Evolutionary conservation across 371 early-diverging fungal genomes (phyloP).

Genomic region (Batkoa obscura): DNA sequence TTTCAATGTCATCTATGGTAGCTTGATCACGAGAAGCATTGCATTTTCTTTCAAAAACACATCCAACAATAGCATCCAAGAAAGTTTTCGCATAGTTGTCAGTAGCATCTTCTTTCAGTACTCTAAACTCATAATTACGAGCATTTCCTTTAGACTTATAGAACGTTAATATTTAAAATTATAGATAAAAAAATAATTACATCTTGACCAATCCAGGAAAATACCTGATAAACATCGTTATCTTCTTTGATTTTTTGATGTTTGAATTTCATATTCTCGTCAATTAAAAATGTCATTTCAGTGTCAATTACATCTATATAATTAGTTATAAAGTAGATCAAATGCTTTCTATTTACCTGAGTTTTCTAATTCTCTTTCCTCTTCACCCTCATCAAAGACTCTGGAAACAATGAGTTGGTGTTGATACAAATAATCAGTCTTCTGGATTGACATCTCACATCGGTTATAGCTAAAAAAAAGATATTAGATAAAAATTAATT

Average conservation of each 20-base stretch:
- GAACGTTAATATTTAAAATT: neutral
- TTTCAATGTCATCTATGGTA: neutral
- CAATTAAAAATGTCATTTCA: neutral
- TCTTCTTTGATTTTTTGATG: neutral
- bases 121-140: neutral
- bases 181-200: neutral
- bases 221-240: neutral
- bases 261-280: neutral
- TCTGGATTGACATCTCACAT: conserved; percentile 32
- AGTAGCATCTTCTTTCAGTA: neutral
- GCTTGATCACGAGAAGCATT: neutral
- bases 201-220: neutral
- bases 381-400: conserved; percentile 55
- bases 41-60: neutral
- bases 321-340: neutral
- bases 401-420: conserved; percentile 40
- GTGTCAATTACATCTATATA: neutral
- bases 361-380: conserved; percentile 18
- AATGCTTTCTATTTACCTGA: neutral
- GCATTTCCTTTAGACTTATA: neutral
- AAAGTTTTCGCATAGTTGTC: neutral
- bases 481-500: too few relatives aligned
- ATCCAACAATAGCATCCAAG: neutral
- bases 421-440: conserved; percentile 29
- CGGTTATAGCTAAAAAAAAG: conserved; percentile 20